Conservation (phyloP, 208 protist species). For the Acanthamoeba sp. region DNA sequence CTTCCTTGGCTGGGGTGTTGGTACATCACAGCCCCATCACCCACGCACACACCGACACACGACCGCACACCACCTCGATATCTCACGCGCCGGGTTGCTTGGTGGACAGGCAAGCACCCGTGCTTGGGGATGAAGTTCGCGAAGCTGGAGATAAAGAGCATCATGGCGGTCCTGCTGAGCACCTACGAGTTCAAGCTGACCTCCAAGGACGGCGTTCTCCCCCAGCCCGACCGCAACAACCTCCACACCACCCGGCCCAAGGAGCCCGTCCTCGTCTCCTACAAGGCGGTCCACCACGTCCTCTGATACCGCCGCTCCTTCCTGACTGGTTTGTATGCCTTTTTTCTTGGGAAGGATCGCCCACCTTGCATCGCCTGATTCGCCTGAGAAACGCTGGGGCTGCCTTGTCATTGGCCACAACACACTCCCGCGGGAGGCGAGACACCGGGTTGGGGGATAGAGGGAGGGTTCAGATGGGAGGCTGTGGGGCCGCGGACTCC, state of each 20-base stretch:
- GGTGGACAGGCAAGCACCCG: conserved; percentile 20
- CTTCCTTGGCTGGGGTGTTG: conserved; percentile 45
- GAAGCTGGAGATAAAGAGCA: conserved; percentile 72
- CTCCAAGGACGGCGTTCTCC: background rate
- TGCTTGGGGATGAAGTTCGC: conserved; percentile 66
- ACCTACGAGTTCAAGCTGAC: conserved; percentile 4
- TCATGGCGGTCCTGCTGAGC: conserved; percentile 49
- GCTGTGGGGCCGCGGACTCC: background rate
- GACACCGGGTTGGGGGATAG: too few relatives aligned
- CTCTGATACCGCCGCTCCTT: background rate
- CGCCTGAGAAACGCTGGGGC: too few relatives aligned
- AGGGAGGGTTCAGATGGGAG: background rate
- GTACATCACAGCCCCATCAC: background rate
- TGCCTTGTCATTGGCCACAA: too few relatives aligned
- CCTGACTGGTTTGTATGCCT: background rate
- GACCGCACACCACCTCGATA: background rate
- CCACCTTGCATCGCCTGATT: too few relatives aligned
- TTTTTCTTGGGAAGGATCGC: too few relatives aligned
- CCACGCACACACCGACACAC: background rate
- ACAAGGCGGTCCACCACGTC: background rate
- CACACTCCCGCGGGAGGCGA: too few relatives aligned
- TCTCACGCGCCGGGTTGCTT: background rate
- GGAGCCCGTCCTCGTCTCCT: background rate
- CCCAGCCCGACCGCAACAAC: conserved; percentile 51
- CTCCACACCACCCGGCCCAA: conserved; percentile 45